Percentiles rank a stretch among this genome's conserved stretches.
Conservation (phyloP, 2,329 filamentous ascomycete genomes). For the Botryotinia narcissicola region DNA sequence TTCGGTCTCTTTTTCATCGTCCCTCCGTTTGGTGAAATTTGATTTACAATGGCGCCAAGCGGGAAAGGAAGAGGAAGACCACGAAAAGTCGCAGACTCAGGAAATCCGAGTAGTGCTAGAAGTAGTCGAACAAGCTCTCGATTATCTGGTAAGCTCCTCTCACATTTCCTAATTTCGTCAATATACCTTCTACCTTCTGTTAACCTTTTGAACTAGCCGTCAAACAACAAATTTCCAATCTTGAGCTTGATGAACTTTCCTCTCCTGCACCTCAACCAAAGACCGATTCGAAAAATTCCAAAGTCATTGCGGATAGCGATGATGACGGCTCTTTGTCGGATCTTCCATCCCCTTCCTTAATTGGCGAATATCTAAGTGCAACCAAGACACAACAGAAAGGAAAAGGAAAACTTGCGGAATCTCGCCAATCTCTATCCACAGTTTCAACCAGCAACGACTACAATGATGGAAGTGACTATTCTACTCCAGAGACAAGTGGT, state of each 20-base stretch:
- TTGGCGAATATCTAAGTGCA: conserved; percentile 22
- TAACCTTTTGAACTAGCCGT: conserved; percentile 26
- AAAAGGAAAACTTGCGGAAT: conserved; percentile 32
- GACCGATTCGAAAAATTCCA: neutral
- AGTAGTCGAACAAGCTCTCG: conserved; percentile 27
- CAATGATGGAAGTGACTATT: conserved; percentile 50
- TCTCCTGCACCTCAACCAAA: conserved; percentile 12
- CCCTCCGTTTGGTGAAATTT: neutral
- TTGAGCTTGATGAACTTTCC: conserved; percentile 20
- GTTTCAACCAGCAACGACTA: conserved; percentile 40
- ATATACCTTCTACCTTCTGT: neutral
- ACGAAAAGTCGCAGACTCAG: conserved; percentile 23
- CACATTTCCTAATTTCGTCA: neutral
- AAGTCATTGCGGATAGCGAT: conserved; percentile 13
- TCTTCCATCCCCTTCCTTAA: conserved; percentile 23
- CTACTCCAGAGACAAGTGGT: conserved; percentile 62
- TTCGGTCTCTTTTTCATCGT: neutral
- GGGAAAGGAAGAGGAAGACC: conserved; percentile 30
- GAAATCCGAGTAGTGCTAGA: conserved; percentile 22
- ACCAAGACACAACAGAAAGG: conserved; percentile 16
- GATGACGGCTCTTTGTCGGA: conserved; percentile 26
- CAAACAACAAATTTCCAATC: conserved; percentile 28
- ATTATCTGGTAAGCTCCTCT: conserved; percentile 31
- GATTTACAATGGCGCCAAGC: conserved; percentile 24
- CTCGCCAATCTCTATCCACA: conserved; percentile 42